Evolutionary conservation across 2,329 filamentous ascomycete species (phyloP).

Genomic region (Botrytis medusae): DNA sequence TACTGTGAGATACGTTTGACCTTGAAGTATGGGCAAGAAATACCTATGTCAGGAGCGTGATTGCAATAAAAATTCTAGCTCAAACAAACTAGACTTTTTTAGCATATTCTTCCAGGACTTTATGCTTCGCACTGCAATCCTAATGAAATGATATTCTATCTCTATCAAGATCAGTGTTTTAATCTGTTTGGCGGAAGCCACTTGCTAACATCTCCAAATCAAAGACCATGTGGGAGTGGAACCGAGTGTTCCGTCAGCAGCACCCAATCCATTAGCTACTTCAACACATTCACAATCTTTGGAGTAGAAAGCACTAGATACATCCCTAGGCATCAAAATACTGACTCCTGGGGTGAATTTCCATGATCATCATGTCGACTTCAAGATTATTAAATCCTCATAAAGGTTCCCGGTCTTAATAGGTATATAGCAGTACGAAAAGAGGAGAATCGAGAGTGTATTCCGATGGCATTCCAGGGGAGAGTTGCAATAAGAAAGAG

Average conservation of each 20-base stretch:
- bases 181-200: background rate
- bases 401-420: too few species aligned
- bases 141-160: background rate
- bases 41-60: background rate
- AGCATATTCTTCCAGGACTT: background rate
- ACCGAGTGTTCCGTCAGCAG: background rate
- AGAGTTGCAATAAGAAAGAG: background rate
- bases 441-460: background rate
- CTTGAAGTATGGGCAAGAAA: constrained; percentile 1
- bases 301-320: too few species aligned
- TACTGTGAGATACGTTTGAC: constrained; percentile 4
- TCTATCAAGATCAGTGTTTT: background rate
- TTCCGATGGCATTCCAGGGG: background rate
- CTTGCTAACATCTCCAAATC: background rate
- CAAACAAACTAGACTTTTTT: background rate
- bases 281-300: background rate
- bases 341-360: too few species aligned
- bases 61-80: background rate
- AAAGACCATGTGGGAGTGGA: background rate
- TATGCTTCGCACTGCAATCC: background rate
- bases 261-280: background rate
- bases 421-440: too few species aligned
- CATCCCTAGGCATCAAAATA: too few species aligned
- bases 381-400: too few species aligned
- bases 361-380: too few species aligned